Conservation (phyloP, 2,329 filamentous ascomycete species). For the Neocatenulostroma microsporum region DNA sequence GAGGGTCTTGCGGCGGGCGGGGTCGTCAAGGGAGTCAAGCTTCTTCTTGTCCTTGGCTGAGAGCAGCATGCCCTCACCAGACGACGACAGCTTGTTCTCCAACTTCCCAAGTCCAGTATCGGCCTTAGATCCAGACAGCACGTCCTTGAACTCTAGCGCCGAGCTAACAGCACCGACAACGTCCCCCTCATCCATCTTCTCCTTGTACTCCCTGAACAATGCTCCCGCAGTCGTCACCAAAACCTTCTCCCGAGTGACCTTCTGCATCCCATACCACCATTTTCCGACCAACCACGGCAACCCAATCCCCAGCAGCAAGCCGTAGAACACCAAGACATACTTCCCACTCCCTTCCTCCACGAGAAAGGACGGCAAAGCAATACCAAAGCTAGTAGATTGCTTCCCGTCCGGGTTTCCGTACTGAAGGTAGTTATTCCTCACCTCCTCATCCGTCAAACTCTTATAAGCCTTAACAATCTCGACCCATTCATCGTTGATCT, state of each 20-base stretch:
- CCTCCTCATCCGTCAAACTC: constrained; percentile 90
- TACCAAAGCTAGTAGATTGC: constrained; percentile 96
- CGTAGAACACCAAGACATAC: constrained; percentile 87
- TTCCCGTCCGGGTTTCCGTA: constrained; percentile 97
- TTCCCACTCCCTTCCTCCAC: constrained; percentile 91
- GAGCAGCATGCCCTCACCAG: constrained; percentile 56
- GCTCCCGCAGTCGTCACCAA: constrained; percentile 89
- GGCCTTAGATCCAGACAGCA: constrained; percentile 68
- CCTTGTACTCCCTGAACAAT: constrained; percentile 87
- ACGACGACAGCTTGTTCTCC: constrained; percentile 65
- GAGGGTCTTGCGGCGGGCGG: constrained; percentile 73
- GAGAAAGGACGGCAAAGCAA: constrained; percentile 87
- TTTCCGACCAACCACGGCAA: constrained; percentile 88
- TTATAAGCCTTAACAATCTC: constrained; percentile 98
- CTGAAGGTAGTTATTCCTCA: constrained; percentile 93
- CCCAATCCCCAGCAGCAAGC: constrained; percentile 75
- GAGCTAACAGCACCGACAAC: constrained; percentile 74
- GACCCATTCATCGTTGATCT: constrained; percentile 80
- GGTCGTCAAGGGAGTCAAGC: constrained; percentile 72
- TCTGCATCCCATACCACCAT: constrained; percentile 98
- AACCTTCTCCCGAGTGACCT: constrained; percentile 86
- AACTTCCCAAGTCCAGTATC: constrained; percentile 75
- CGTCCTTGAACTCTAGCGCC: constrained; percentile 74
- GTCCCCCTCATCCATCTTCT: constrained; percentile 70
- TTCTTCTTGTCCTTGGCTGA: constrained; percentile 67